Base-by-base conservation (phyloP, 305 asterid species). In the Andrographis paniculata region DNA sequence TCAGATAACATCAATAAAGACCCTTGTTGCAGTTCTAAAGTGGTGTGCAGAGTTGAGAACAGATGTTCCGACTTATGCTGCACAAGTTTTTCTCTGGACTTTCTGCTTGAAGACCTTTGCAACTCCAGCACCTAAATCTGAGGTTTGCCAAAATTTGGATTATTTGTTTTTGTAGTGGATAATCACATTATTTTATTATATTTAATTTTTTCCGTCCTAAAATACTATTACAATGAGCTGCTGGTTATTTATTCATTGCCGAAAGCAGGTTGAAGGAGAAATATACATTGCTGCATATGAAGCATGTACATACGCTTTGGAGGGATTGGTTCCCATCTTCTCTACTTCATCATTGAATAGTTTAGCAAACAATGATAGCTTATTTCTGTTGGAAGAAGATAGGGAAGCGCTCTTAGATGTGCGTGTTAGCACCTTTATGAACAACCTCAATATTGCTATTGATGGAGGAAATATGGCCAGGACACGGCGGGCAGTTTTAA, bases 251-350 rank as follows among this genome's bases (percentile, higher is more conserved):
- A 46, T 20, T 30, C 40, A 30, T 33, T 60, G 61, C 40, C 42
- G 40, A n/a, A 60, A 61, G 42, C 79, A 84, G 95, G 77, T 69
- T 68, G 81, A 82, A 54, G 88, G 86, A 17, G 98, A 89, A 75
- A 66, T 82, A 45, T 59, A 61, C 67, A 45, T 86, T 53, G 98
- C 88, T 36, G 85, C 92, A 24, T 80, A 82, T 59, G 96, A 89
- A 75, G 80, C 94, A 55, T 53, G 84, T 58, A 74, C 84, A 44
- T 64, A 59, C 63, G 84, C 75, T 52, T 66, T 86, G 67, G 74
- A 73, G 64, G 71, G 63, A 48, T 68, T 86, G 52, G 73, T 61
- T 56, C 50, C 65, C 27, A 60, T 69, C 24, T 60, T 74, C 63
- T 73, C 86, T 66, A 70, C 80, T 56, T 52, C 68, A 45, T 59